phyloP scores from a whole-genome alignment of 371 early-diverging fungal species.

The Apophysomyces ossiformis region DNA sequence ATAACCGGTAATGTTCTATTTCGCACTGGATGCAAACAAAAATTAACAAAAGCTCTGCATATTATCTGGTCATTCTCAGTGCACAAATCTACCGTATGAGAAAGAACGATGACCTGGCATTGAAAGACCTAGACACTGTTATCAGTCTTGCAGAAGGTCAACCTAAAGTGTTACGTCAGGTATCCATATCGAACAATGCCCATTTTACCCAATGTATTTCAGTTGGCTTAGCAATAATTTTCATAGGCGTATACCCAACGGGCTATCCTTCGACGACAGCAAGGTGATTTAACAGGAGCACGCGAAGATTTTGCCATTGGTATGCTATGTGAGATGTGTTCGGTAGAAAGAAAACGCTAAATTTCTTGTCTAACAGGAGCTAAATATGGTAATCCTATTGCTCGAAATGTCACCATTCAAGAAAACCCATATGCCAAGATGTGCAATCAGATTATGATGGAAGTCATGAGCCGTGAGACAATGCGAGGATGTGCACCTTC shows the following conservation, averaged over 20 bases:
- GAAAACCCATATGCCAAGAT: slow-evolving; percentile 94
- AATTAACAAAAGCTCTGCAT: not conserved
- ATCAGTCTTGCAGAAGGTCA: slow-evolving; percentile 59
- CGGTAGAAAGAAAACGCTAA: not conserved
- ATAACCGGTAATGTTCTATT: slow-evolving; percentile 67
- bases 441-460: slow-evolving; percentile 78
- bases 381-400: slow-evolving; percentile 81
- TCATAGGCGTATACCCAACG: slow-evolving; percentile 85
- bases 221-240: not conserved
- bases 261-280: slow-evolving; percentile 68
- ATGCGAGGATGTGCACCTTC: slow-evolving; percentile 15
- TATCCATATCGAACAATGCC: slow-evolving; percentile 14
- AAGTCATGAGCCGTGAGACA: slow-evolving; percentile 65
- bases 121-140: slow-evolving; percentile 74
- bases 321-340: not conserved
- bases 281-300: slow-evolving; percentile 70
- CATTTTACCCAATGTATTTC: not conserved
- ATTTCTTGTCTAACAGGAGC: slow-evolving; percentile 56
- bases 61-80: slow-evolving; percentile 30
- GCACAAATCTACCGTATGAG: slow-evolving; percentile 81
- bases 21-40: too few species aligned
- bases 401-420: slow-evolving; percentile 72
- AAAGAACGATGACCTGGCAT: slow-evolving; percentile 56
- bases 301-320: slow-evolving; percentile 73
- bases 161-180: slow-evolving; percentile 71